These are phyloP conservation scores for Berberis thunbergii DNA, from an alignment of 164 flowering plant species.

Conservation along the genomic window DNA sequence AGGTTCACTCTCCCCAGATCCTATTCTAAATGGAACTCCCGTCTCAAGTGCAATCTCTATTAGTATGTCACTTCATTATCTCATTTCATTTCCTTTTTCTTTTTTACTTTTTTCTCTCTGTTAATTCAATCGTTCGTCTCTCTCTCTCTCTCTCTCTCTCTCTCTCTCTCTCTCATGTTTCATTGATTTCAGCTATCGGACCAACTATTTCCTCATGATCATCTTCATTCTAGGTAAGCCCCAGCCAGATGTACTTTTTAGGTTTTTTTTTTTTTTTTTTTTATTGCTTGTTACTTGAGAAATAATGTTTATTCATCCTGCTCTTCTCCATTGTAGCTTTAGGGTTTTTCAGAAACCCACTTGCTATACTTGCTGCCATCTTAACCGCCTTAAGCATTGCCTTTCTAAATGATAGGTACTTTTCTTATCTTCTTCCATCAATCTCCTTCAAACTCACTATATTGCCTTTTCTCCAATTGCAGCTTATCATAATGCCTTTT, in stretches of 20 bases:
- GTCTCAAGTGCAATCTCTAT: constrained; percentile 91
- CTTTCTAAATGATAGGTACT: constrained; percentile 78
- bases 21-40: constrained; percentile 65
- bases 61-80: constrained; percentile 30
- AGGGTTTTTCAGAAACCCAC: constrained; percentile 78
- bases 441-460: not conserved
- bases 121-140: not conserved
- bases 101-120: not conserved
- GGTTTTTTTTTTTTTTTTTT: not conserved
- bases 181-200: constrained; percentile 70
- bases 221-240: constrained; percentile 63
- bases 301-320: not conserved
- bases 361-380: constrained; percentile 79
- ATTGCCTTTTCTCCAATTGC: not conserved
- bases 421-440: not conserved
- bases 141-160: too few species aligned
- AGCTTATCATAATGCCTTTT: not conserved
- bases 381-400: constrained; percentile 71
- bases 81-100: not conserved
- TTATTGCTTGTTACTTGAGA: not conserved
- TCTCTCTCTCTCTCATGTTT: constrained; percentile 8
- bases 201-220: constrained; percentile 80
- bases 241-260: not conserved
- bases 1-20: constrained; percentile 74
- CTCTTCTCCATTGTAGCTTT: constrained; percentile 32